These are phyloP conservation scores for Conringia planisiliqua DNA, from an alignment of 345 rosid species.

Conservation along the genomic window DNA sequence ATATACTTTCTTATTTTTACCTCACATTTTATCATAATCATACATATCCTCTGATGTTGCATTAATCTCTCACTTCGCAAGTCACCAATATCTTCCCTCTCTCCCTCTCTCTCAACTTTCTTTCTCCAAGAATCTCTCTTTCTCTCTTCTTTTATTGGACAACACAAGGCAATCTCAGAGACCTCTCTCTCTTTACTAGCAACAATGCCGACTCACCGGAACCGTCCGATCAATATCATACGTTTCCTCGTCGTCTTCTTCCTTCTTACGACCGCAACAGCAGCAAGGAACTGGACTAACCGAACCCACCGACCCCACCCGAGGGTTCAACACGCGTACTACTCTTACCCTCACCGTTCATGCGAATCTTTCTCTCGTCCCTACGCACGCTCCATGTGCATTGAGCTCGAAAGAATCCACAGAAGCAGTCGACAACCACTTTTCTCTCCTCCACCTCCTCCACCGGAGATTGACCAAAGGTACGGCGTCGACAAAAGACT, in stretches of 20 bases:
- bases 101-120: slow-evolving; percentile 7
- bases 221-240: background rate
- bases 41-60: slow-evolving; percentile 23
- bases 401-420: slow-evolving; percentile 36
- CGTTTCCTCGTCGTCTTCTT: slow-evolving; percentile 7
- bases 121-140: slow-evolving; percentile 14
- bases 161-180: background rate
- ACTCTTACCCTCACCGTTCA: slow-evolving; percentile 31
- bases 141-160: background rate
- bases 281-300: background rate
- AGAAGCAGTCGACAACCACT: slow-evolving; percentile 21
- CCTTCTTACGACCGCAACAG: background rate
- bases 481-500: slow-evolving; percentile 82
- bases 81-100: slow-evolving; percentile 21
- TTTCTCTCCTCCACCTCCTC: slow-evolving; percentile 25
- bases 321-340: slow-evolving; percentile 28
- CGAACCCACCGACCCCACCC: background rate
- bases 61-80: slow-evolving; percentile 13
- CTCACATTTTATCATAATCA: slow-evolving; percentile 14
- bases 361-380: slow-evolving; percentile 34
- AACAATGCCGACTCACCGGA: slow-evolving; percentile 20
- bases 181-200: background rate
- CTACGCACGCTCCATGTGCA: slow-evolving; percentile 36
- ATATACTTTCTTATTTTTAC: background rate
- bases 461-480: slow-evolving; percentile 62